A percentile compares a stretch with the other conserved stretches of the same genome.
These are phyloP conservation scores for Cyclocybe aegerita DNA, from an alignment of 768 basidiomycete genomes.

Conservation along the genomic window DNA sequence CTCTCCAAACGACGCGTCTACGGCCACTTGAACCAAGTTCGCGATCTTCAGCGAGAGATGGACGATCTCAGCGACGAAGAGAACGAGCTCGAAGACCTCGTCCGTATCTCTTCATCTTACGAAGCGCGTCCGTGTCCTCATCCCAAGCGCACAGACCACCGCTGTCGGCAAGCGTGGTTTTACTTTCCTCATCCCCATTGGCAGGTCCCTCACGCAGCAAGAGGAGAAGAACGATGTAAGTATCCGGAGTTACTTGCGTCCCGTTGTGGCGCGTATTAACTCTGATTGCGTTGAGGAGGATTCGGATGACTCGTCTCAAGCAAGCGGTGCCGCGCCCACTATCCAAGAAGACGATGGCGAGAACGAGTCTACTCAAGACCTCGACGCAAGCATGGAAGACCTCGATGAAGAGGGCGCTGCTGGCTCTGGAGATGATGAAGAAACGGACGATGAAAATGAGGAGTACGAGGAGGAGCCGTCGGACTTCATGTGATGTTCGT, in stretches of 20 bases:
- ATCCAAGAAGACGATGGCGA: conserved; percentile 49
- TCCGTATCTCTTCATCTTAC: conserved; percentile 27
- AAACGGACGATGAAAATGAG: conserved; percentile 48
- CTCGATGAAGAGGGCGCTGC: conserved; percentile 45
- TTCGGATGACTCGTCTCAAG: conserved; percentile 46
- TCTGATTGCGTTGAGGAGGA: conserved; percentile 36
- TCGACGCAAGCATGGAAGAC: conserved; percentile 68
- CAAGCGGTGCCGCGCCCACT: conserved; percentile 40
- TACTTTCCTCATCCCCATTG: conserved; percentile 70
- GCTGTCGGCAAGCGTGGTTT: conserved; percentile 66
- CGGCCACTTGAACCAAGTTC: conserved; percentile 57
- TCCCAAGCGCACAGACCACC: conserved; percentile 41
- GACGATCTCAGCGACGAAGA: conserved; percentile 87
- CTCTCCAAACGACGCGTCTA: conserved; percentile 50
- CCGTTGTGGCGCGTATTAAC: background rate
- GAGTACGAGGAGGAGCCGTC: conserved; percentile 51
- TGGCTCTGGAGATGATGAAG: conserved; percentile 44
- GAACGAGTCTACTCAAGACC: conserved; percentile 47
- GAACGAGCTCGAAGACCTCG: conserved; percentile 75
- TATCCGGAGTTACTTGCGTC: conserved; percentile 15
- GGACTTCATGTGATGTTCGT: conserved; percentile 22
- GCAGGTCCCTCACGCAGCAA: conserved; percentile 67
- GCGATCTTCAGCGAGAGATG: conserved; percentile 75
- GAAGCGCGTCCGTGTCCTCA: conserved; percentile 5
- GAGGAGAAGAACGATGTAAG: conserved; percentile 84